Base-by-base conservation (phyloP, 2,329 filamentous ascomycete genomes). In the Fusarium sp. region DNA sequence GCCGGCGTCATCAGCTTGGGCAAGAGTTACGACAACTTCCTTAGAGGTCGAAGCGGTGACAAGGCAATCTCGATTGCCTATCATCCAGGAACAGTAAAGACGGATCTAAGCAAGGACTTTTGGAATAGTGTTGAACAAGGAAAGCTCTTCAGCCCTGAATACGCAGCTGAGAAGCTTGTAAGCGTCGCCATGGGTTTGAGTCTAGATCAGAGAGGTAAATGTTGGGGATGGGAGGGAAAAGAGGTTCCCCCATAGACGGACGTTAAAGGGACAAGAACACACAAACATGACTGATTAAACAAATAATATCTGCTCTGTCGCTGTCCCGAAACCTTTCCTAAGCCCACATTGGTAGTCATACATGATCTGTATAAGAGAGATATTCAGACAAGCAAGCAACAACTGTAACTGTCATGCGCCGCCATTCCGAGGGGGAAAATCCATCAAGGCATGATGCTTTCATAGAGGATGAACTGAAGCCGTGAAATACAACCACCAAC, bases 31-130 rank as follows among this genome's bases (percentile, higher is more conserved):
- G 94, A 96, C 79, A 86, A 92, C 31, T 88, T 91, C 78, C 82
- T 96, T 35, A 81, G 82, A 38, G 84, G 87, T 5, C 85, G 87
- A 46, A 87, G 88, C 67, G 90, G 87, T 0, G 87, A 88, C 1
- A 90, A 89, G 60, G 93, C 92, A 0, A 85, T 94, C 73, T 90
- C 90, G 1, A 83, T 97, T 12, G 88, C 88, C 11, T 87, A 96
- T 78, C 94, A 96, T 81, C 94, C 94, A 1, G 94, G 94, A 4
- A 96, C 94, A 1, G 93, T 96, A 57, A 91, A 88, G 84, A 96
- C 94, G 59, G 91, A 88, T 11, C 83, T 97, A 70, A 94, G 91
- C 71, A 87, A 85, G 77, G 90, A 91, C 49, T 96, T 93, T 79
- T 96, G 93, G 93, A 84, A 79, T 0, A 89, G 86, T 44, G 90